Evolutionary conservation across 495 filamentous ascomycete species (phyloP), one percentile per base, ranked within the genome.

Genomic region (Pseudoneurospora amorphoporcata): DNA sequence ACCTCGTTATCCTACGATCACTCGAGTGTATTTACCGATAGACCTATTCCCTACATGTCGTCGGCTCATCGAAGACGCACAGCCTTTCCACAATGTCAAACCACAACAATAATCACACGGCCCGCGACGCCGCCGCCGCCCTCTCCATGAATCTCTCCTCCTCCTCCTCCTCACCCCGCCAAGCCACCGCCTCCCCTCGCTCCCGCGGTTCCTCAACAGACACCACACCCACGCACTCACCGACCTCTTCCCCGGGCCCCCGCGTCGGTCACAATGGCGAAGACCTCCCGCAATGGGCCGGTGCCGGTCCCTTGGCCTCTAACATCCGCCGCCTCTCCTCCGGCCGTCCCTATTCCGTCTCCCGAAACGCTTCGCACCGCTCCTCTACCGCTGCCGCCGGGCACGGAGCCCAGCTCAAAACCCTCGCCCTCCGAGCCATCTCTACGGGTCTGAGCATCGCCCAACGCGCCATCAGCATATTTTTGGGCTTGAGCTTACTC

Each of bases 401-500:
- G 69, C 17, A 10, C 47, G 32, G 23, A 35, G 53, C 53, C 10
- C 32, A 65, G 1, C 53, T 68, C 40, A 74, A 72, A 37, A 68
- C 74, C 53, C 39, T 78, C 4, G 58, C 73, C 43, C 41, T 68
- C 2, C 75, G 75, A 65, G 45, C 79, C 7, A 45, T 77, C 72
- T 72, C 74, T 32, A 68, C 73, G 23, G 43, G 70, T 68, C 16
- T 76, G 10, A 65, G 71, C 17, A 17, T 79, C 38, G 14, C 45
- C 23, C 77, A 76, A 16, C 77, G 79, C 12, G 69, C 75, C 37
- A 17, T 77, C 45, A 73, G 73, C 71, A 73, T 83, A 4, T 81
- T 81, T 76, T 73, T 77, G 45, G 74, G 74, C 45, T 76, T 97
- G 23, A 23, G 23, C 77, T 87, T 86, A 1, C 75, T 86, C 75